Conservation (phyloP, 768 basidiomycete species). For the Tylopilus felleus region DNA sequence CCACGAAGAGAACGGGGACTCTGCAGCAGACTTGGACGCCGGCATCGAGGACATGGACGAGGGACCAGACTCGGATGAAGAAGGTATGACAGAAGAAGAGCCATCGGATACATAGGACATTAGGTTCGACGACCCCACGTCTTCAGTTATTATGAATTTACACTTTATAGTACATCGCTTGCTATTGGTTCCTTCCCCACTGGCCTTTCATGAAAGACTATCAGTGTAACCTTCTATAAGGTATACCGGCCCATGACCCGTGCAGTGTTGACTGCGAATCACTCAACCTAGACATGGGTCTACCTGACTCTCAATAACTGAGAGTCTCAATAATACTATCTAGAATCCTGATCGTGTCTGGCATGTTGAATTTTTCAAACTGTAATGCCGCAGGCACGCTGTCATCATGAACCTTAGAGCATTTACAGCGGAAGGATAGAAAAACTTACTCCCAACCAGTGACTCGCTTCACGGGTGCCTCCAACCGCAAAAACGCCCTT, state of each 20-base stretch:
- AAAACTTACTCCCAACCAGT: conserved; percentile 90
- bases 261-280: background rate
- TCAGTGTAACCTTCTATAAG: background rate
- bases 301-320: conserved; percentile 44
- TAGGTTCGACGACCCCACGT: background rate
- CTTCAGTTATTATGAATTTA: background rate
- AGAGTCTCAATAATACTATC: conserved; percentile 85
- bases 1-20: conserved; percentile 40
- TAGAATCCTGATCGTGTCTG: conserved; percentile 78
- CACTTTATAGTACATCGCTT: background rate
- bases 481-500: conserved; percentile 81
- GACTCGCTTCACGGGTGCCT: conserved; percentile 84
- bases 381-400: conserved; percentile 83
- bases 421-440: background rate
- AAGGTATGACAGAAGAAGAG: conserved; percentile 50
- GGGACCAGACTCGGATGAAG: conserved; percentile 40
- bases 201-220: background rate
- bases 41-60: conserved; percentile 43
- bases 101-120: conserved; percentile 19
- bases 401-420: conserved; percentile 1
- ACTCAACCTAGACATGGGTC: background rate
- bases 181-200: background rate
- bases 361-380: conserved; percentile 91
- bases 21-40: conserved; percentile 36
- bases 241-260: background rate